These are phyloP conservation scores for Fragaria vesca DNA, from an alignment of 306 rosid genomes.

Conservation along the genomic window DNA sequence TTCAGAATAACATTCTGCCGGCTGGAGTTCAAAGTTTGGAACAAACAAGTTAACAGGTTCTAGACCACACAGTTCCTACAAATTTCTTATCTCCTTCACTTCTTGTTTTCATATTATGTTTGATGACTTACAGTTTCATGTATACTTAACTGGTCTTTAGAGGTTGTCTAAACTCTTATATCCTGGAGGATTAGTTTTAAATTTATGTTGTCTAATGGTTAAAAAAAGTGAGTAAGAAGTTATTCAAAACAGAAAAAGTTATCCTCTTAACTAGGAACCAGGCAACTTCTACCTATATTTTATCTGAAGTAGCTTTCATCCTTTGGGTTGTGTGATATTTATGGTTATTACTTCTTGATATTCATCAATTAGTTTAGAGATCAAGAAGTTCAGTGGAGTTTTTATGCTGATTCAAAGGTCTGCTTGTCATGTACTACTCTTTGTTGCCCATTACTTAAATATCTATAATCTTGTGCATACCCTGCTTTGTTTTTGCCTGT, in stretches of 20 bases:
- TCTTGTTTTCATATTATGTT: background rate
- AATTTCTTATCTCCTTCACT: background rate
- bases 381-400: background rate
- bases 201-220: background rate
- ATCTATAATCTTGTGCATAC: background rate
- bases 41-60: background rate
- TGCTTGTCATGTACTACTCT: background rate
- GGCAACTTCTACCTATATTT: background rate
- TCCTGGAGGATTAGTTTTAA: background rate
- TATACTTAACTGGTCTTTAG: background rate
- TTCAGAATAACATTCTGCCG: slow-evolving; percentile 55
- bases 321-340: background rate
- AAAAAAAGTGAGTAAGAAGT: no score
- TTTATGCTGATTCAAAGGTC: background rate
- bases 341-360: background rate
- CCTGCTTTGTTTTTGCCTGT: background rate
- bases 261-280: background rate
- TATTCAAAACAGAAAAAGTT: background rate
- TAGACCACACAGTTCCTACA: background rate
- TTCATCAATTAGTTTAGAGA: no score
- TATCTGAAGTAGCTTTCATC: slow-evolving; percentile 3
- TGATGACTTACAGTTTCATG: background rate
- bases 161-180: background rate
- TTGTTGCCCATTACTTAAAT: background rate
- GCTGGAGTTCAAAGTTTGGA: slow-evolving; percentile 32